Percentiles rank a stretch among this genome's conserved stretches.
phyloP scores from a whole-genome alignment of 2,329 filamentous ascomycete genomes.

The Ilyonectria mors-panacis region DNA sequence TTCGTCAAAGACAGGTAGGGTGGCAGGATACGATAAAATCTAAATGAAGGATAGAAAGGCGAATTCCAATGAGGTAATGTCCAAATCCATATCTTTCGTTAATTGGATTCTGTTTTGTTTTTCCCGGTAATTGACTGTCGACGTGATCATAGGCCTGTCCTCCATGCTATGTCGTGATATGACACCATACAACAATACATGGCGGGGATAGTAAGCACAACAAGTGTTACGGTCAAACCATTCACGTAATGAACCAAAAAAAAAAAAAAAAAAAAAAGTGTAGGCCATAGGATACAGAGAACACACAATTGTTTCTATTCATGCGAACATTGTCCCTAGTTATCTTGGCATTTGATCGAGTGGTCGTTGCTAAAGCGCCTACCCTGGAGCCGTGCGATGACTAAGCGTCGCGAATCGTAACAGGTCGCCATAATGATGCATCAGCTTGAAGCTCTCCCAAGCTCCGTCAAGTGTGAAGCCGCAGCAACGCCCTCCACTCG shows the following conservation, averaged over 20 bases:
- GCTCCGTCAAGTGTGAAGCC: slow-evolving; percentile 45
- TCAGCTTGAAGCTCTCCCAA: slow-evolving; percentile 37
- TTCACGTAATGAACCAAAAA: neutral
- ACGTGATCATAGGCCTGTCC: too few relatives aligned
- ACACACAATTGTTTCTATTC: neutral
- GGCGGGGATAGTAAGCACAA: too few relatives aligned
- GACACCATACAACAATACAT: too few relatives aligned
- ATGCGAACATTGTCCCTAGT: too few relatives aligned
- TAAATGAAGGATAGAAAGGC: too few relatives aligned
- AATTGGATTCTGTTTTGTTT: too few relatives aligned
- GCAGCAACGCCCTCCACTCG: slow-evolving; percentile 36
- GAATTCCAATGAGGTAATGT: too few relatives aligned
- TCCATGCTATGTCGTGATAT: too few relatives aligned
- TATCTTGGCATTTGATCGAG: neutral
- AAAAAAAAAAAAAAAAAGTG: neutral
- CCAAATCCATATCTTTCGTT: too few relatives aligned
- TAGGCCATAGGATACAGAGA: neutral
- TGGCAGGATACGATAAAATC: too few relatives aligned
- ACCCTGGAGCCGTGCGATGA: slow-evolving; percentile 36
- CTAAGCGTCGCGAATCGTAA: slow-evolving; percentile 45
- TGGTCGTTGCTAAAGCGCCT: neutral
- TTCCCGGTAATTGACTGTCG: too few relatives aligned
- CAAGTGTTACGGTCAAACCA: too few relatives aligned
- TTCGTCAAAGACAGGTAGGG: neutral
- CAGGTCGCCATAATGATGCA: slow-evolving; percentile 48